phyloP scores from a whole-genome alignment of 2,329 filamentous ascomycete genomes.

The Aureobasidium sp. region DNA sequence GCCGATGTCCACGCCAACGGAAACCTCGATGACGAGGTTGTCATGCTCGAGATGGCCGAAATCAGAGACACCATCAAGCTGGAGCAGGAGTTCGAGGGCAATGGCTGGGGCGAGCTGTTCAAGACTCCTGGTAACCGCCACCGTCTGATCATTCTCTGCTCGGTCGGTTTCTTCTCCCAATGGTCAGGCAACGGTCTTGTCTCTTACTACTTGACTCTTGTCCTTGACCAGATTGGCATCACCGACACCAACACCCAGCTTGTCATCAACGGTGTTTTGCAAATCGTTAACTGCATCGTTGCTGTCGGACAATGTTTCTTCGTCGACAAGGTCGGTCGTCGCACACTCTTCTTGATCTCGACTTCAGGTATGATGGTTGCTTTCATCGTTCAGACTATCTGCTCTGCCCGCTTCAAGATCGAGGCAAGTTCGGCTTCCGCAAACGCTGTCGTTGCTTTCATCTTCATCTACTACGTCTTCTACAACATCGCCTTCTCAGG shows the following conservation, averaged over 20 bases:
- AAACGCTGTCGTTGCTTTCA: conserved; percentile 28
- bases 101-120: conserved; percentile 41
- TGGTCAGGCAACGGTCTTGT: conserved; percentile 51
- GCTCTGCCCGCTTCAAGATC: conserved; percentile 22
- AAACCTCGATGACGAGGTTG: conserved; percentile 38
- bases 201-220: conserved; percentile 35
- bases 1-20: conserved; percentile 48
- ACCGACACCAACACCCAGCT: conserved; percentile 32
- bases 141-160: conserved; percentile 48
- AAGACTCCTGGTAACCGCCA: conserved; percentile 49
- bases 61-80: conserved; percentile 43
- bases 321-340: conserved; percentile 30
- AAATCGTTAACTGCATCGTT: conserved; percentile 55
- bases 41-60: conserved; percentile 44
- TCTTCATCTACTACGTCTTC: conserved; percentile 30
- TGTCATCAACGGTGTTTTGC: conserved; percentile 44
- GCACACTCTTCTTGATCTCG: conserved; percentile 32
- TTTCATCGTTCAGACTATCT: conserved; percentile 37
- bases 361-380: conserved; percentile 34
- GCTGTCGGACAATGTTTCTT: conserved; percentile 40
- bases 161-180: conserved; percentile 51
- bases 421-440: conserved; percentile 23
- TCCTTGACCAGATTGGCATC: conserved; percentile 32
- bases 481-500: conserved; percentile 37
- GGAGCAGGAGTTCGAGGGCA: conserved; percentile 43